phyloP scores from a whole-genome alignment of 805 yeast genomes.

The Kodamaea lidongshanica region DNA sequence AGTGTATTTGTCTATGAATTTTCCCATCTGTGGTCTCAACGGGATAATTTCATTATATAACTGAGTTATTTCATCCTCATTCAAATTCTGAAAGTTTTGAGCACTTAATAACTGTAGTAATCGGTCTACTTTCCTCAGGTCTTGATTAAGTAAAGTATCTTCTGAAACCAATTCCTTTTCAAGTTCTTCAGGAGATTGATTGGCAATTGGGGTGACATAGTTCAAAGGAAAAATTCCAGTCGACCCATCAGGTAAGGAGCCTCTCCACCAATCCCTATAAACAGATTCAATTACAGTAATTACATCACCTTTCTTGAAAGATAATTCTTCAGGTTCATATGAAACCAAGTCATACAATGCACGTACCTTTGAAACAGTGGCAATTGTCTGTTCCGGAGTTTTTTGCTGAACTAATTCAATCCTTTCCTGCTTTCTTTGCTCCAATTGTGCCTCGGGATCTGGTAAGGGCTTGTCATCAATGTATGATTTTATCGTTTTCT shows the following conservation, averaged over 20 bases:
- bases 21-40: conserved; percentile 67
- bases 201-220: conserved; percentile 75
- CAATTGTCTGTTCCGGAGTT: conserved; percentile 28
- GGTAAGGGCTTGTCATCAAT: conserved; percentile 33
- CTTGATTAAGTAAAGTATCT: conserved; percentile 45
- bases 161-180: conserved; percentile 47
- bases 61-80: conserved; percentile 63
- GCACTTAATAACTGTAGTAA: conserved; percentile 51
- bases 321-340: conserved; percentile 78
- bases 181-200: conserved; percentile 57
- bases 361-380: conserved; percentile 58
- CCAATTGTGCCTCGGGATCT: conserved; percentile 14
- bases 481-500: conserved; percentile 24
- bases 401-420: conserved; percentile 11
- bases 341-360: conserved; percentile 81
- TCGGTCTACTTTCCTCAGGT: conserved; percentile 56
- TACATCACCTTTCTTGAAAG: conserved; percentile 81
- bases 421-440: conserved; percentile 7
- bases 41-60: conserved; percentile 69
- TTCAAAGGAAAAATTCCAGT: conserved; percentile 89
- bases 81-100: conserved; percentile 26
- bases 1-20: conserved; percentile 70
- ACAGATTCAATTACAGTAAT: conserved; percentile 83
- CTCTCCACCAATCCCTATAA: conserved; percentile 94
- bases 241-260: conserved; percentile 66